A percentile compares a stretch with the other conserved stretches of the same genome.
These are phyloP conservation scores for Chaetomiaceae sp. DNA, from an alignment of 2,329 filamentous ascomycete species.

Conservation along the genomic window DNA sequence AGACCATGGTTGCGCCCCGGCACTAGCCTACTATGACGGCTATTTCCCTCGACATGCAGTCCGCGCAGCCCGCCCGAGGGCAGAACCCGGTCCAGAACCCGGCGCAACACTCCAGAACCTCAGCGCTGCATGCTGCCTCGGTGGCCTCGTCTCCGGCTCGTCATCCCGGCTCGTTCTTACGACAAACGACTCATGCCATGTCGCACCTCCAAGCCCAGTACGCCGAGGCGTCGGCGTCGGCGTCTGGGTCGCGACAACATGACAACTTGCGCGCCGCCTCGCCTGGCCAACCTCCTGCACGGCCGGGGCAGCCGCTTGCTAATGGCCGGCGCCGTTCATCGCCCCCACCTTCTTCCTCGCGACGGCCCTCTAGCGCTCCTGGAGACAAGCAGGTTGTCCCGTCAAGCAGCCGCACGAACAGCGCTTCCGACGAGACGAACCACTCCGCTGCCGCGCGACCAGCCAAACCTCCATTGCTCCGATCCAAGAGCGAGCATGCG, in stretches of 20 bases:
- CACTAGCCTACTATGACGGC: constrained; percentile 24
- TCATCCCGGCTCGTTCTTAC: constrained; percentile 16
- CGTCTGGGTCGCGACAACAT: constrained; percentile 5
- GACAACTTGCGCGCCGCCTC: constrained; percentile 2
- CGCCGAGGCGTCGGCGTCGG: constrained; percentile 17
- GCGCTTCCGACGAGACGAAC: constrained; percentile 10
- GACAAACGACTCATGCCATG: constrained; percentile 21
- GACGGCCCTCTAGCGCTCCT: constrained; percentile 45
- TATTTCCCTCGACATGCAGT: constrained; percentile 20
- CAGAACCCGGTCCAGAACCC: constrained; percentile 17
- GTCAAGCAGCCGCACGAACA: constrained; percentile 25
- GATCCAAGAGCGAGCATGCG: constrained; percentile 55
- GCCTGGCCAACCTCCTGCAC: neutral
- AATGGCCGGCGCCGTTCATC: constrained; percentile 13
- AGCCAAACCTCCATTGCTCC: constrained; percentile 47
- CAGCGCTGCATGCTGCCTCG: constrained; percentile 12
- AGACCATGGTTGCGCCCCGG: constrained; percentile 18
- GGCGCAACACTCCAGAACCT: constrained; percentile 14
- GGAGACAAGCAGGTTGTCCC: constrained; percentile 34
- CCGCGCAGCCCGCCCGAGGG: constrained; percentile 16
- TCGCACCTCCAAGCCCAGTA: constrained; percentile 22
- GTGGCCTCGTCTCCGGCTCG: constrained; percentile 19
- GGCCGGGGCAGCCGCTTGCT: neutral
- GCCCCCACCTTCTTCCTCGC: constrained; percentile 20
- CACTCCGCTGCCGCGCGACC: constrained; percentile 32